Evolutionary conservation across 2,329 filamentous ascomycete genomes (phyloP).

Genomic region (Pestalotiopsis fici): DNA sequence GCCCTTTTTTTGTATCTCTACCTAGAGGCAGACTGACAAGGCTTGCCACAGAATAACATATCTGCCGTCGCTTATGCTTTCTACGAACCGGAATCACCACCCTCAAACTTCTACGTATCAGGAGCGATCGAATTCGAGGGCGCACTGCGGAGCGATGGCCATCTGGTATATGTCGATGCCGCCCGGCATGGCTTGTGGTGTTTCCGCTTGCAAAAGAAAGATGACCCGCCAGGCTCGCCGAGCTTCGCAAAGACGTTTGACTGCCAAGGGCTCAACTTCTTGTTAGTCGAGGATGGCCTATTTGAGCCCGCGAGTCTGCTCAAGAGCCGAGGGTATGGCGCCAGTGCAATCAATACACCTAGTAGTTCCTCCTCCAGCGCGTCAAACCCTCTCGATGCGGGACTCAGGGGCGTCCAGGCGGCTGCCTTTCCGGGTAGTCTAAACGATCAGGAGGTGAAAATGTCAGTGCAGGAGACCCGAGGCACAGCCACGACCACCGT

Average conservation of each 20-base stretch:
- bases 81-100: constrained; percentile 50
- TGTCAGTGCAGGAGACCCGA: constrained; percentile 29
- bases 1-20: too few relatives aligned
- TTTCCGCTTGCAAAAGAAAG: constrained; percentile 49
- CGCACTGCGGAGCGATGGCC: constrained; percentile 50
- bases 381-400: constrained; percentile 38
- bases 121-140: constrained; percentile 53
- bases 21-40: constrained; percentile 15
- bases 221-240: constrained; percentile 28
- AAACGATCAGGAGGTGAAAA: constrained; percentile 32
- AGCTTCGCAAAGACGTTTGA: constrained; percentile 42
- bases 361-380: constrained; percentile 45
- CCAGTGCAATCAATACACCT: constrained; percentile 44
- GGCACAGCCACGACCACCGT: constrained; percentile 35
- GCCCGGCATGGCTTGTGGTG: constrained; percentile 54
- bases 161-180: constrained; percentile 54
- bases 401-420: constrained; percentile 31
- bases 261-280: constrained; percentile 44
- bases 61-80: constrained; percentile 55
- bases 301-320: constrained; percentile 52
- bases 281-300: constrained; percentile 47
- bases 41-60: constrained; percentile 51
- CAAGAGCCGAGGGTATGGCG: constrained; percentile 40
- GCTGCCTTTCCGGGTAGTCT: constrained; percentile 22
- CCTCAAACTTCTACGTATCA: constrained; percentile 44